Evolutionary conservation across 2,329 filamentous ascomycete species (phyloP).

Genomic region (Pestalotiopsis sp.): DNA sequence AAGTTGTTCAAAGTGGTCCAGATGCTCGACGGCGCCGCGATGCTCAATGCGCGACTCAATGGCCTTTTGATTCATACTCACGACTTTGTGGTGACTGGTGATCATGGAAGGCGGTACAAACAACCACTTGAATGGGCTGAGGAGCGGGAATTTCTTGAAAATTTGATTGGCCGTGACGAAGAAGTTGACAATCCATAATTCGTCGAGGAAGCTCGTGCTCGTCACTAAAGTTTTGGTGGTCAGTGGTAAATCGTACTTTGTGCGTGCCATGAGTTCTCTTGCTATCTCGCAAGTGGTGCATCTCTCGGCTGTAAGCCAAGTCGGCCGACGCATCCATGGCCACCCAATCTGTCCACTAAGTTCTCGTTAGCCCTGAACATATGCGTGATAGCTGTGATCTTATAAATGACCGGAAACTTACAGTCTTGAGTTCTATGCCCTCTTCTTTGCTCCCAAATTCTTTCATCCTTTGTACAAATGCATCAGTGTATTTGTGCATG

Average conservation of each 20-base stretch:
- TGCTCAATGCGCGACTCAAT: slow-evolving; percentile 21
- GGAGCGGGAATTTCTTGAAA: slow-evolving; percentile 18
- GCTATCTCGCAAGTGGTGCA: slow-evolving; percentile 22
- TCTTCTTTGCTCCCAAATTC: slow-evolving; percentile 11
- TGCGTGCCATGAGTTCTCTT: slow-evolving; percentile 10
- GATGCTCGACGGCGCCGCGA: slow-evolving; percentile 21
- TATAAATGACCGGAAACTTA: not conserved
- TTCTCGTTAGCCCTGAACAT: too few species aligned
- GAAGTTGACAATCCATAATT: slow-evolving; percentile 14
- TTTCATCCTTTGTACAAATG: slow-evolving; percentile 20
- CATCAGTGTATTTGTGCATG: slow-evolving; percentile 19
- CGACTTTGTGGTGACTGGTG: not conserved
- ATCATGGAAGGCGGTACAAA: slow-evolving; percentile 18
- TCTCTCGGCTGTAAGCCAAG: slow-evolving; percentile 8
- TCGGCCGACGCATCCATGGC: slow-evolving; percentile 24
- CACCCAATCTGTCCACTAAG: slow-evolving; percentile 25
- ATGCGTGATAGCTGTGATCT: too few species aligned
- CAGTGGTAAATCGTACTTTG: too few species aligned
- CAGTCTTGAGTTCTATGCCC: not conserved
- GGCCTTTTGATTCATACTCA: slow-evolving; percentile 18
- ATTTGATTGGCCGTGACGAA: slow-evolving; percentile 17
- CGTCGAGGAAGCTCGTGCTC: slow-evolving; percentile 9
- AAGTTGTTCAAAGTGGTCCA: slow-evolving; percentile 28
- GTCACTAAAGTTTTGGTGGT: slow-evolving; percentile 9
- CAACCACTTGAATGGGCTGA: slow-evolving; percentile 19